Evolutionary conservation across 331 rosid genomes (phyloP), one percentile per base, ranked within the genome.

Genomic region (Acacia pycnantha): DNA sequence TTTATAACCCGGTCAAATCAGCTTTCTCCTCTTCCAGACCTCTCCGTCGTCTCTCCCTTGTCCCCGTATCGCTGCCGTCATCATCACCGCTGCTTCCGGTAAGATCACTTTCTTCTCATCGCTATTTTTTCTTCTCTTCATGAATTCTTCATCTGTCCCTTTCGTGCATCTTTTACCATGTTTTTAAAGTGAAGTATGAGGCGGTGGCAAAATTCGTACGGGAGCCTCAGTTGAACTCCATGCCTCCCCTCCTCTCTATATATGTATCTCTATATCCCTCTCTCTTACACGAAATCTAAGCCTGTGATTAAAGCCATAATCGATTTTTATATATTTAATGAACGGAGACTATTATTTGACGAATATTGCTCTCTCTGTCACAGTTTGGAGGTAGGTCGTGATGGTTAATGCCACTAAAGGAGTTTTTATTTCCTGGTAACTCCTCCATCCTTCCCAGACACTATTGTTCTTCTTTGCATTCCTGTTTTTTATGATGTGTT

Each of bases 361-460:
- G 50, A 21, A 58, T 48, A 16, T 59, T 80, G 72, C 26, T 80
- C 62, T 80, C 72, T 76, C 33, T 77, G 66, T 76, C 54, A 65
- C 46, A 37, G 51, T 74, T 37, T 50, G 74, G 19, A 82, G 54
- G 76, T 33, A 75, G 78, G 70, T 51, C 72, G 62, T 24, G 35
- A 93, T 91, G 95, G 98, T 93, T 48, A 91, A 88, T 76, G 97
- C 98, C 51, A 92, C 88, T 62, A 91, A 89, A 87, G 94, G 95
- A 78, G 67, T 91, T 44, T 90, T 90, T 75, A 87, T 93, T 85
- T 89, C 98, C 86, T 88, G 98, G 98, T 93, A 91, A 81, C 62
- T 70, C 41, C 2, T 46, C 37, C 46, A 33, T 68, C 68, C 43
- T 11, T 73, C 21, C 50, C 56, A 29, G 9, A 37, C 73, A 75